Conservation (phyloP, 2,329 filamentous ascomycete species). For the Laburnicola sp. region DNA sequence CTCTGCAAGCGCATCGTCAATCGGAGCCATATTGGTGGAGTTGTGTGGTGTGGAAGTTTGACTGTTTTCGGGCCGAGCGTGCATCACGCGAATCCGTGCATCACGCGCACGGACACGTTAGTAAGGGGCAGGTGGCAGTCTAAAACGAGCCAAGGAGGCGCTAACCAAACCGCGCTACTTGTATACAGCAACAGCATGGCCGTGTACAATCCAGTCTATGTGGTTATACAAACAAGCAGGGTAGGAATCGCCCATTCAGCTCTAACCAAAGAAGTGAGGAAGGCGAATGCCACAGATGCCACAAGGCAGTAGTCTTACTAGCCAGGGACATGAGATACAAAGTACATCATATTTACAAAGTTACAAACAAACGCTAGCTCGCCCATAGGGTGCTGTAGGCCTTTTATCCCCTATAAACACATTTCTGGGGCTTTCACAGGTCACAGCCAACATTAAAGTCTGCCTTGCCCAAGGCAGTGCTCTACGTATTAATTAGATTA, state of each 20-base stretch:
- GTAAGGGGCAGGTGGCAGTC: conserved; percentile 4
- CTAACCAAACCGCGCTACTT: conserved; percentile 4
- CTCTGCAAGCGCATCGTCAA: too few species aligned
- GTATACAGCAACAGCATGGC: conserved; percentile 4
- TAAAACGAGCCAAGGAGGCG: conserved; percentile 2
- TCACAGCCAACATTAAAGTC: conserved; percentile 11
- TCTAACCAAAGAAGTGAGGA: conserved; percentile 11
- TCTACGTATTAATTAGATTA: too few species aligned
- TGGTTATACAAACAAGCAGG: background rate
- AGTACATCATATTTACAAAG: conserved; percentile 10
- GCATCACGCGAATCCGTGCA: too few species aligned
- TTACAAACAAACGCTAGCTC: conserved; percentile 10
- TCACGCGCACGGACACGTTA: too few species aligned
- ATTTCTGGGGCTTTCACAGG: conserved; percentile 11
- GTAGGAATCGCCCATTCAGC: conserved; percentile 4
- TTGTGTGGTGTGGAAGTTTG: too few species aligned
- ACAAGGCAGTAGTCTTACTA: conserved; percentile 11
- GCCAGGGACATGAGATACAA: conserved; percentile 8
- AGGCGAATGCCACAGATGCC: conserved; percentile 10
- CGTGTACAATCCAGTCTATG: too few species aligned
- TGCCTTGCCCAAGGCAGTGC: too few species aligned
- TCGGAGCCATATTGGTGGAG: too few species aligned
- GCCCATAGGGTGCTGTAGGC: conserved; percentile 6
- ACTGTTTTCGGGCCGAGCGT: too few species aligned
- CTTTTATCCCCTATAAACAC: conserved; percentile 11